These are phyloP conservation scores for Kwoniella sp. DNA, from an alignment of 768 basidiomycete species.

Conservation along the genomic window DNA sequence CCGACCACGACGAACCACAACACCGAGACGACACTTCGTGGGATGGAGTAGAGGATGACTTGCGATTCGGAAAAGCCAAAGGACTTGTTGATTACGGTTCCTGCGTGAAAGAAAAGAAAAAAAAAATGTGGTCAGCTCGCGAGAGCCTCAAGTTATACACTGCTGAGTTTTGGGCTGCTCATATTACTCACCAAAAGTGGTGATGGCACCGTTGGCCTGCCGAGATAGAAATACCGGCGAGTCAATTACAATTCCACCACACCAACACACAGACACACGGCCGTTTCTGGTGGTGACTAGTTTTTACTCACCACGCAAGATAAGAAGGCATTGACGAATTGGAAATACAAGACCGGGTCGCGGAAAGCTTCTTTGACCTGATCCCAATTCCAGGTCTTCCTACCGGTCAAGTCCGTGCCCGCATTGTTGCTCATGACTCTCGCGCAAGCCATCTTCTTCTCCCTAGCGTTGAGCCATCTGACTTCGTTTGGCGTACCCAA, in stretches of 20 bases:
- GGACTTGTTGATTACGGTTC: slow-evolving; percentile 19
- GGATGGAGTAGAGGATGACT: slow-evolving; percentile 29
- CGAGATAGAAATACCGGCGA: too few species aligned
- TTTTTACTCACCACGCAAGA: slow-evolving; percentile 9
- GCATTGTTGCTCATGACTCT: slow-evolving; percentile 41
- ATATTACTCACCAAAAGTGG: slow-evolving; percentile 9
- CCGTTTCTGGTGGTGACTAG: neutral
- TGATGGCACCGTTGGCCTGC: slow-evolving; percentile 16
- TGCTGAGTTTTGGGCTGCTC: neutral
- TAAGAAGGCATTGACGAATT: slow-evolving; percentile 18
- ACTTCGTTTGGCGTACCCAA: slow-evolving; percentile 24
- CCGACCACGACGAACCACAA: slow-evolving; percentile 18
- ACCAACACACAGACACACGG: too few species aligned
- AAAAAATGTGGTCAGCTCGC: neutral
- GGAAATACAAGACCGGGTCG: slow-evolving; percentile 33
- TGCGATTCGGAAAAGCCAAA: slow-evolving; percentile 23
- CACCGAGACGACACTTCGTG: slow-evolving; percentile 15
- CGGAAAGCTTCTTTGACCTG: slow-evolving; percentile 40
- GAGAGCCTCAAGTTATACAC: too few species aligned
- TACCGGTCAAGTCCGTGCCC: slow-evolving; percentile 26
- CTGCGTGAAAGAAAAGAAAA: neutral
- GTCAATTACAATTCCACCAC: too few species aligned
- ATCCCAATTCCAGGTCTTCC: slow-evolving; percentile 32
- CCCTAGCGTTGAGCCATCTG: slow-evolving; percentile 10
- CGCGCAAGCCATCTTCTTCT: slow-evolving; percentile 35